Base-by-base conservation (phyloP, 192 early-diverging fungal genomes). In the Entophlyctis helioformis region DNA sequence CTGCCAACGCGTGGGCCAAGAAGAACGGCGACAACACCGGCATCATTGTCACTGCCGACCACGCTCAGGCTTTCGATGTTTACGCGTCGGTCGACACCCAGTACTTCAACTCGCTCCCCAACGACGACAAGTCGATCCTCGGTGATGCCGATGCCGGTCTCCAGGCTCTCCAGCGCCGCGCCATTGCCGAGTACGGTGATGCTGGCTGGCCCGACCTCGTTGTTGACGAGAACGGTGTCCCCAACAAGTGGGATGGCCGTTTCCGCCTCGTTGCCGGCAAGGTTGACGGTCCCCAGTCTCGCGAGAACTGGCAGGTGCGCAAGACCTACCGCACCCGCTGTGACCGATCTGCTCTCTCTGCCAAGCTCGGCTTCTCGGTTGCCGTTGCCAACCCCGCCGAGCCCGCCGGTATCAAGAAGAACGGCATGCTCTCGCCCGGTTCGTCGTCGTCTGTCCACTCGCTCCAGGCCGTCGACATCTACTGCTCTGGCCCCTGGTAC, bases 11-110 rank as follows among this genome's bases (percentile, higher is more conserved):
- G n/a, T n/a, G n/a, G n/a, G n/a, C n/a, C n/a, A 64, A 77, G 42
- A 64, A 63, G 31, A 74, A 73, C 34, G 47, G 56, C 24, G 74
- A 68, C 42, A 67, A 65, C 65, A 77, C 74, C 36, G 51, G 67
- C 41, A 80, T 81, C 56, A 51, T 79, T 39, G 59, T 80, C 36
- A 81, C 78, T 40, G 76, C 78, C 48, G 78, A 81, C 37, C 78
- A 81, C 44, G 60, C 63, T 21, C 78, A 81, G 42, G 69, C 62
- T 4, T 81, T 64, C 61, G 76, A 81, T 47, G 74, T 81, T 50
- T 78, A 59, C 49, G 78, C 77, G 26, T 61, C 71, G 44, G 74
- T 81, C 35, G 78, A 81, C 50, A 51, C 64, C 44, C 43, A 57
- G 39, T 79, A 67, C 52, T 72, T 81, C 50, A 56, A 54, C 53